Conservation (phyloP, 345 rosid genomes). For the Camelina neglecta region DNA sequence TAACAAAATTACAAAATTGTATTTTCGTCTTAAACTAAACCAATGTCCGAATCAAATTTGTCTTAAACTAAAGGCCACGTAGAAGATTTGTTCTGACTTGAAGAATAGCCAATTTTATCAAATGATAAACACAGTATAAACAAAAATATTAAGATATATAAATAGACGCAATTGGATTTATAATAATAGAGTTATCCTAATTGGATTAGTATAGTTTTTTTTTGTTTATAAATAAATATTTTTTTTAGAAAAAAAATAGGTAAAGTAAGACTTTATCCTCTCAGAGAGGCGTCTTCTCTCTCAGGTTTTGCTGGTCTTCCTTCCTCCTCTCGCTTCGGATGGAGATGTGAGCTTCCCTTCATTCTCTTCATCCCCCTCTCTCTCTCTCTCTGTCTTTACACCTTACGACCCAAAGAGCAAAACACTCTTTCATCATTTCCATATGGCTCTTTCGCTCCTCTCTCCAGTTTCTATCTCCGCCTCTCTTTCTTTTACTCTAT, state of each 20-base stretch:
- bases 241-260: not conserved
- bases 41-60: not conserved
- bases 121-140: not conserved
- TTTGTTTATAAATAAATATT: no score
- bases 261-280: constrained; percentile 20
- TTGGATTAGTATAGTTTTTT: not conserved
- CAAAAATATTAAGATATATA: not conserved
- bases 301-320: constrained; percentile 39
- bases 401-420: constrained; percentile 14
- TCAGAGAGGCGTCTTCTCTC: not conserved
- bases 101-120: not conserved
- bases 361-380: constrained; percentile 37
- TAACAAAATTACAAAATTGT: not conserved
- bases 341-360: constrained; percentile 46
- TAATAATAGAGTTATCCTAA: not conserved
- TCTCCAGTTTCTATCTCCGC: constrained; percentile 39
- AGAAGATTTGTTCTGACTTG: not conserved
- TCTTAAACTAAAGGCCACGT: not conserved
- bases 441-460: constrained; percentile 51
- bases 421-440: not conserved
- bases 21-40: not conserved
- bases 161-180: not conserved
- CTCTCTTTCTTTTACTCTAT: constrained; percentile 42
- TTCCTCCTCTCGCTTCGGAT: constrained; percentile 42
- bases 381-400: no score